These are phyloP conservation scores for Mycena belliarum DNA, from an alignment of 768 basidiomycete species.

Conservation along the genomic window DNA sequence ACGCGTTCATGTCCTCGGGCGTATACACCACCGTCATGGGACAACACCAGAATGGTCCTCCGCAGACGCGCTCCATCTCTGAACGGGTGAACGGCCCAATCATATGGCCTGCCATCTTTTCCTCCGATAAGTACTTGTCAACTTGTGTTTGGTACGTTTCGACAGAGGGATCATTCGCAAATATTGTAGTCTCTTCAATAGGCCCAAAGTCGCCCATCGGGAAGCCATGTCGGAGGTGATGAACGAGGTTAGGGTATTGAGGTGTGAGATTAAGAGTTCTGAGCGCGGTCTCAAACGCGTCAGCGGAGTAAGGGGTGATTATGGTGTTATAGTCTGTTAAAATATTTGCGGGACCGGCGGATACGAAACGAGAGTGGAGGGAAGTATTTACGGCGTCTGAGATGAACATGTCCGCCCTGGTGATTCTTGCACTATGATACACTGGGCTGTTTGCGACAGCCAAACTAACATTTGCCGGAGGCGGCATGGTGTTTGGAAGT, in stretches of 20 bases:
- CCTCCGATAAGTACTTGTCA: background rate
- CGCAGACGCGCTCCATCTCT: constrained; percentile 3
- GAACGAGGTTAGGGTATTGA: constrained; percentile 7
- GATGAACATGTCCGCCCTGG: constrained; percentile 1
- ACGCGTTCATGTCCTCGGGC: background rate
- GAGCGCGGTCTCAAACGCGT: background rate
- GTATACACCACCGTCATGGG: constrained; percentile 1
- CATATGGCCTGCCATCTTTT: constrained; percentile 2
- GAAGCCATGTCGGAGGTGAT: constrained; percentile 3
- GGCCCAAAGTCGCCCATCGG: background rate
- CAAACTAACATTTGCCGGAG: constrained; percentile 15
- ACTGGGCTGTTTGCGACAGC: background rate
- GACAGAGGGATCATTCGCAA: background rate
- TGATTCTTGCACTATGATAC: background rate
- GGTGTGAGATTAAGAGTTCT: background rate
- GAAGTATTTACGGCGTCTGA: constrained; percentile 2
- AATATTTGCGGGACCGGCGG: background rate
- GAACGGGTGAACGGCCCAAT: background rate
- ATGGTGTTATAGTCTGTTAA: constrained; percentile 6
- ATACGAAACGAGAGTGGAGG: background rate
- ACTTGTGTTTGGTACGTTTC: background rate
- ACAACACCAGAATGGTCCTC: constrained; percentile 13
- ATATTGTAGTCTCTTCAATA: constrained; percentile 2
- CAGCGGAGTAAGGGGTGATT: constrained; percentile 2
- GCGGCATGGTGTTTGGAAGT: constrained; percentile 22